These are phyloP conservation scores for Alternaria conjuncta DNA, from an alignment of 2,329 filamentous ascomycete genomes.

Conservation along the genomic window DNA sequence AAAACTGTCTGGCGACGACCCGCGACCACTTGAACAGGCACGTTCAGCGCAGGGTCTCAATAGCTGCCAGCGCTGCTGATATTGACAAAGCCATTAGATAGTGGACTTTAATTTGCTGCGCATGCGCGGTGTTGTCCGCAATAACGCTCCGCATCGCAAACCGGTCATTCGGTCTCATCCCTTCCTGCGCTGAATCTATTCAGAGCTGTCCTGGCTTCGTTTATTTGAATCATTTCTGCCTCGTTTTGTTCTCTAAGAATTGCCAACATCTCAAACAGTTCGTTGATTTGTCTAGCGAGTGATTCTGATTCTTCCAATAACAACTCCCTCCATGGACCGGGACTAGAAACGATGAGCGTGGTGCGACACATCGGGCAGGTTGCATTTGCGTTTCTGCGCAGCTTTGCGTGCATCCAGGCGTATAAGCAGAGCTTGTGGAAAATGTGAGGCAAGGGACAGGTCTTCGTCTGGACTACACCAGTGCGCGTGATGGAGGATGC, in stretches of 20 bases:
- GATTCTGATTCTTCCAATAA: not conserved
- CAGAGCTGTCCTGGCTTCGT: not conserved
- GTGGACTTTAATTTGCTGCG: too few relatives aligned
- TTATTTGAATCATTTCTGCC: not conserved
- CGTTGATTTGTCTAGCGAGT: not conserved
- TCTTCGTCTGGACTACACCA: not conserved
- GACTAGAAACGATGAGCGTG: not conserved
- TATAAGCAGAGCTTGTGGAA: not conserved
- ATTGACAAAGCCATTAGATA: too few relatives aligned
- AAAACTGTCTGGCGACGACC: not conserved
- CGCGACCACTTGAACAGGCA: not conserved
- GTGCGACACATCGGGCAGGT: not conserved
- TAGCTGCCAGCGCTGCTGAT: not conserved
- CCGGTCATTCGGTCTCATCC: not conserved
- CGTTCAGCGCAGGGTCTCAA: not conserved
- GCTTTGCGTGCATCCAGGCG: not conserved
- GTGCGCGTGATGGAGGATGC: not conserved
- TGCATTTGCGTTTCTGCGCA: not conserved
- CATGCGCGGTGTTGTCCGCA: not conserved
- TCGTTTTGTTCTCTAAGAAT: not conserved
- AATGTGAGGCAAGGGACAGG: not conserved
- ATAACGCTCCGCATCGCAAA: not conserved
- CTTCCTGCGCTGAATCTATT: too few relatives aligned
- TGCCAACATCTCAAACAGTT: not conserved
- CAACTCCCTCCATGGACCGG: not conserved